These are phyloP conservation scores for Cornus suecica DNA, from an alignment of 148 eudicot species.

Conservation along the genomic window DNA sequence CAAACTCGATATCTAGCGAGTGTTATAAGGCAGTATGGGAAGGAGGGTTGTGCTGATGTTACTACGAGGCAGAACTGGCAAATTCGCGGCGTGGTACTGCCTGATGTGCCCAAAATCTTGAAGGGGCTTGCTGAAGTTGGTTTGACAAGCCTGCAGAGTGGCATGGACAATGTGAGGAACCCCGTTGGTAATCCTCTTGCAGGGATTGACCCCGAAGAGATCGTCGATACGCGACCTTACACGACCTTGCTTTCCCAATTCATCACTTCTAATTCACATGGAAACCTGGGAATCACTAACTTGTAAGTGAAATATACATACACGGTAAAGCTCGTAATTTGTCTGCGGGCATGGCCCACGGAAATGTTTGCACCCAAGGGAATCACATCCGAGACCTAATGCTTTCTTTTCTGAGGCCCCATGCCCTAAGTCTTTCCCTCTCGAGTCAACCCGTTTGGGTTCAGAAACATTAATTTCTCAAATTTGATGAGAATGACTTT, in stretches of 20 bases:
- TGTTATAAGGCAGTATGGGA: conserved; percentile 76
- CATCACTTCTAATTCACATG: conserved; percentile 78
- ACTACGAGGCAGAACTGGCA: conserved; percentile 99
- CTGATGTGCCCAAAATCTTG: conserved; percentile 85
- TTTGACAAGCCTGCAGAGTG: conserved; percentile 89
- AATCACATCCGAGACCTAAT: no score
- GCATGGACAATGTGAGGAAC: conserved; percentile 96
- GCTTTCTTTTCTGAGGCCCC: no score
- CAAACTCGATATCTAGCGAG: conserved; percentile 91
- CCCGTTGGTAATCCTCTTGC: conserved; percentile 96
- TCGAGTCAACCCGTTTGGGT: no score
- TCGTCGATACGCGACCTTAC: conserved; percentile 86
- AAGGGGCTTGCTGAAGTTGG: conserved; percentile 80
- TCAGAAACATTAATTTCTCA: no score
- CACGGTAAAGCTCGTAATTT: no score
- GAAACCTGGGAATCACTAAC: conserved; percentile 69
- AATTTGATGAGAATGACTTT: not conserved
- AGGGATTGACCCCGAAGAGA: conserved; percentile 88
- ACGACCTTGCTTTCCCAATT: conserved; percentile 67
- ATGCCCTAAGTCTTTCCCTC: no score
- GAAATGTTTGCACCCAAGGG: no score
- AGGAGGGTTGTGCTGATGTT: conserved; percentile 95
- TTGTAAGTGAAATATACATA: conserved; percentile 43
- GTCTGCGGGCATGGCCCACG: no score
- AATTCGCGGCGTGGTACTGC: conserved; percentile 83